Base-by-base conservation (phyloP, 108 stramenopile species). In the Hondaea fermentalgiana region DNA sequence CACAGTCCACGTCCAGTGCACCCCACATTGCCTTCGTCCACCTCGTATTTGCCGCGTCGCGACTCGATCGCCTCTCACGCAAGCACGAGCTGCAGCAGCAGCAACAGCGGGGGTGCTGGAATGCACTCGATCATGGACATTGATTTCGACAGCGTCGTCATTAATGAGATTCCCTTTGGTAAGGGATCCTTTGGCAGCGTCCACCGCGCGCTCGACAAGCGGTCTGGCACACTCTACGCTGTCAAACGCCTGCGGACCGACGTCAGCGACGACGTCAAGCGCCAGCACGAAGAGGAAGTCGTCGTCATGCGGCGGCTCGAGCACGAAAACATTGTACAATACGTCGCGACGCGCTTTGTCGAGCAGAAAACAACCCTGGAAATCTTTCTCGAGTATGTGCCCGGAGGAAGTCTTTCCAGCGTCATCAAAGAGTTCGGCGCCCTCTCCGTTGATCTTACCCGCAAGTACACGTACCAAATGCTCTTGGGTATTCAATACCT, bases 301-400 rank as follows among this genome's bases (percentile, higher is more conserved):
- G 53, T 53, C 21, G 76, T 93, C 42, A 93, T 94, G 91, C 90
- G 88, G 51, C 44, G 58, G 12, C 76, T 94, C 35, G n/a, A 69
- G 19, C 93, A 93, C 72, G 91, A 90, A 35, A 91, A 94, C 83
- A 92, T 94, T 3, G 93, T 93, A 4, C 89, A 92, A 28, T 94
- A 94, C 87, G 29, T 94, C 3, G 94, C 93, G 44, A 92, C 93
- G 1, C 76, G 88, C 5, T 5, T 29, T 57, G 58, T 55, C 14
- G 90, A 58, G 10, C 4, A 16, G 44, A 49, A 89, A 10, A 57
- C 59, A 23, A 49, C 12, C 21, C 59, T 94, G 3, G 92, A 92
- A 71, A 94, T 94, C 28, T 92, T 94, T 57, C 58, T 94, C 44
- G 93, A 94, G 60, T 94, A 92, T 57, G 93, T 93, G 10, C 72